phyloP scores from a whole-genome alignment of 106 monocot species.

The Acorus calamus region DNA sequence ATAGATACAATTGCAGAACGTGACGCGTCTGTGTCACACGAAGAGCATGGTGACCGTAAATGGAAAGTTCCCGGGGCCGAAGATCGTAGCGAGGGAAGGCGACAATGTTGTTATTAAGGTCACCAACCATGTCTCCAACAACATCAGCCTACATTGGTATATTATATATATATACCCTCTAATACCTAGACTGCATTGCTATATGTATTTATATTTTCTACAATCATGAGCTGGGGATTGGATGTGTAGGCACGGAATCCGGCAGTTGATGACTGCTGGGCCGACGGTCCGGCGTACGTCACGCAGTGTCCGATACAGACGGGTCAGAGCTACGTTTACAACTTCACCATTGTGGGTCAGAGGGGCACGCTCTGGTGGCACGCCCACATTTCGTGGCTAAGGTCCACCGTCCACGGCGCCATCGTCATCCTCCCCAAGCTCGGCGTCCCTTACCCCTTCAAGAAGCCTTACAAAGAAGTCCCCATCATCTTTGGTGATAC shows the following conservation, averaged over 20 bases:
- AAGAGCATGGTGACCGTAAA: slow-evolving; percentile 19
- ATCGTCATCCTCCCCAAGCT: slow-evolving; percentile 45
- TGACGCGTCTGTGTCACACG: slow-evolving; percentile 27
- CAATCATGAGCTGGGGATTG: too few species aligned
- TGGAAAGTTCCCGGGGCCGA: slow-evolving; percentile 26
- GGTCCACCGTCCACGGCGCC: slow-evolving; percentile 38
- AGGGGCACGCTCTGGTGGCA: slow-evolving; percentile 57
- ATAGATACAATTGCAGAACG: slow-evolving; percentile 18
- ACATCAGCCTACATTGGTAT: slow-evolving; percentile 24
- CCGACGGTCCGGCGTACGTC: slow-evolving; percentile 49
- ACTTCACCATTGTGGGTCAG: slow-evolving; percentile 45
- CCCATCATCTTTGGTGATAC: slow-evolving; percentile 37
- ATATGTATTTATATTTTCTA: too few species aligned
- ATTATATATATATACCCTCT: background rate
- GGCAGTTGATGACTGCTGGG: slow-evolving; percentile 39
- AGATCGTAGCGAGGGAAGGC: slow-evolving; percentile 17
- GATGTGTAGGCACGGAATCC: slow-evolving; percentile 37
- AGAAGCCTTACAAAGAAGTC: slow-evolving; percentile 37
- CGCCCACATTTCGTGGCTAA: slow-evolving; percentile 46
- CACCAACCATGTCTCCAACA: slow-evolving; percentile 16
- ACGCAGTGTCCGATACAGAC: slow-evolving; percentile 56
- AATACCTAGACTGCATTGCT: too few species aligned
- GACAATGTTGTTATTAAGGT: slow-evolving; percentile 19
- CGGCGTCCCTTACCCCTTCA: slow-evolving; percentile 36
- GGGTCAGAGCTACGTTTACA: slow-evolving; percentile 38